Evolutionary conservation across 306 rosid species (phyloP), one percentile per base, ranked within the genome.

Genomic region (Trifolium subterraneum): DNA sequence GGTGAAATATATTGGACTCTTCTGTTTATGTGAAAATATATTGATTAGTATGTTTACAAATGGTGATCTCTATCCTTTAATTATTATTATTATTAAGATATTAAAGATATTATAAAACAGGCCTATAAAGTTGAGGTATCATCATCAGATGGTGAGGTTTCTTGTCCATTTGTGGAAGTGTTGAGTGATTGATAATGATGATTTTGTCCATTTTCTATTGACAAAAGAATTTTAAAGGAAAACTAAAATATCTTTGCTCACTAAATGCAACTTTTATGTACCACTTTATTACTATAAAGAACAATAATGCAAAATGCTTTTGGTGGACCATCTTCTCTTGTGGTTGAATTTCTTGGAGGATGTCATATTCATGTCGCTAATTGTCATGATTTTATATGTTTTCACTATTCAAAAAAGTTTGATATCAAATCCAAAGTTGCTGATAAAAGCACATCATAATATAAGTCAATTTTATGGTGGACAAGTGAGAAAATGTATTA

Each of bases 1-100:
- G 84, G 84, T 63, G 74, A 76, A 84, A 71, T 63, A 75, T 70
- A 75, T n/a, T 64, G 14, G 23, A 22, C 61, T 64, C 54, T 63
- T 76, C 7, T 54, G 35, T 61, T 5, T 47, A 45, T 51, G 72
- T 29, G 33, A 29, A 29, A 29, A 29, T 29, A 4, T 29, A 29
- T 29, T 4, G 33, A 29, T 44, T 44, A 44, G n/a, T 13, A 4
- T 44, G 50, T 44, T 44, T 44, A 14, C 50, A 44, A 44, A 44
- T 12, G 16, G n/a, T 44, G 50, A 13, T 15, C 7, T 4, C 50
- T 13, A 12, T 48, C 19, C 22, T 50, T 50, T 50, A 50, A 16
- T 16, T 16, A 50, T 50, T 44, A n/a, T n/a, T n/a, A 48, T 11
- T 44, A 44, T 41, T 41, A 41, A 41, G 47, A 41, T 41, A 41